Evolutionary conservation across 2,329 filamentous ascomycete genomes (phyloP).

Genomic region (Cladosporium sp.): DNA sequence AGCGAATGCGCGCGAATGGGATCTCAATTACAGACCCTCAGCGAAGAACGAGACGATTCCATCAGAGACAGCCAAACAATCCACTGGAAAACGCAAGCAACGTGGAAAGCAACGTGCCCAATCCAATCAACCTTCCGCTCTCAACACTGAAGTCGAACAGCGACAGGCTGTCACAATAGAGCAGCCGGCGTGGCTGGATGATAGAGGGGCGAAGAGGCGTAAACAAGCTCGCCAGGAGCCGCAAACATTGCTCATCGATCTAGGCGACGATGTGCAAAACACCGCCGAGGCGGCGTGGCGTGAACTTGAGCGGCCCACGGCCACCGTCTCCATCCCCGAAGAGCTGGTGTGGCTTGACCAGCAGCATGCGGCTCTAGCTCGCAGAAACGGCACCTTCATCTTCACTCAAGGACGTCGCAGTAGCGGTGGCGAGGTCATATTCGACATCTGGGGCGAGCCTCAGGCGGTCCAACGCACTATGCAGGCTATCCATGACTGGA

Average conservation of each 20-base stretch:
- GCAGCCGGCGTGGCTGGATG: not conserved
- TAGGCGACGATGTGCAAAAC: constrained; percentile 16
- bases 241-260: constrained; percentile 1
- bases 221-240: not conserved
- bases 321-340: constrained; percentile 20
- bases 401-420: constrained; percentile 12
- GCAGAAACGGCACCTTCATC: constrained; percentile 21
- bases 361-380: constrained; percentile 17
- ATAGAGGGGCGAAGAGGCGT: not conserved
- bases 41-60: not conserved
- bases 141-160: not conserved
- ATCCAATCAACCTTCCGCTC: not conserved
- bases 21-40: constrained; percentile 4
- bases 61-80: not conserved
- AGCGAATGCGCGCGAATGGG: constrained; percentile 21
- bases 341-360: constrained; percentile 16
- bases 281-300: constrained; percentile 21
- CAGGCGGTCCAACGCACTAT: constrained; percentile 17
- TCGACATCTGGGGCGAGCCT: constrained; percentile 27
- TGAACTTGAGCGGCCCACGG: constrained; percentile 10
- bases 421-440: constrained; percentile 8
- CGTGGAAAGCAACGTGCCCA: not conserved
- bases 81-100: not conserved
- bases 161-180: not conserved
- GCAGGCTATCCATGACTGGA: constrained; percentile 18